Conservation (phyloP, 805 yeast species). For the Alloascoidea hylecoeti region DNA sequence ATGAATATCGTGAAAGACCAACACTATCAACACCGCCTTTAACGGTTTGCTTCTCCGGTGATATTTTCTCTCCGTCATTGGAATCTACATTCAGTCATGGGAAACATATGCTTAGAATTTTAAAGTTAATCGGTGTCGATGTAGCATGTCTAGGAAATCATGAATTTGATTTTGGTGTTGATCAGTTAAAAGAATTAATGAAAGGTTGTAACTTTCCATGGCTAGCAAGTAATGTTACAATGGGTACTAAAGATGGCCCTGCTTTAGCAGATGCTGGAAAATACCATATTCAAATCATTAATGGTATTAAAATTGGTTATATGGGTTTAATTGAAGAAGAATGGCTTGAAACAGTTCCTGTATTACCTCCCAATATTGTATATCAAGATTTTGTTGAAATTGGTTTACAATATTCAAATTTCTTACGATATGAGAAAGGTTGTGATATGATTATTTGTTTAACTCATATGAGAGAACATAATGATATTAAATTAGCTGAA, state of each 20-base stretch:
- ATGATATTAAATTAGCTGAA: slow-evolving; percentile 9
- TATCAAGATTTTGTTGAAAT: slow-evolving; percentile 7
- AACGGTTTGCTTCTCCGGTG: slow-evolving; percentile 11
- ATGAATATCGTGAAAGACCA: slow-evolving; percentile 6
- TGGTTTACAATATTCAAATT: slow-evolving; percentile 4
- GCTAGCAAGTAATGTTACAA: slow-evolving; percentile 9
- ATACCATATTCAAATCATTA: slow-evolving; percentile 5
- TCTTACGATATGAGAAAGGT: slow-evolving; percentile 7
- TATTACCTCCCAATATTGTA: slow-evolving; percentile 7
- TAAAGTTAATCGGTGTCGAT: slow-evolving; percentile 8
- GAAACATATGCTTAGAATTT: slow-evolving; percentile 9
- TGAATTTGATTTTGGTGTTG: slow-evolving; percentile 12
- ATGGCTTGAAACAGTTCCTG: slow-evolving; percentile 11
- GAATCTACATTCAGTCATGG: slow-evolving; percentile 11
- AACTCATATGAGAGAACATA: slow-evolving; percentile 12
- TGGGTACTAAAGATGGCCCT: slow-evolving; percentile 2
- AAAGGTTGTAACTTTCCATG: slow-evolving; percentile 10
- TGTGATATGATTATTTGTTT: slow-evolving; percentile 11
- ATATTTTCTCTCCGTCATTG: slow-evolving; percentile 11
- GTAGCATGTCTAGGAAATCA: slow-evolving; percentile 12
- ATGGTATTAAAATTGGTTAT: slow-evolving; percentile 8
- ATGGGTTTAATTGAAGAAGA: slow-evolving; percentile 10
- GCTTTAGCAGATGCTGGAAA: slow-evolving; percentile 8
- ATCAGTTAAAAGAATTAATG: slow-evolving; percentile 7
- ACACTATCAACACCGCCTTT: slow-evolving; percentile 7